Evolutionary conservation across 163 green algal genomes (phyloP), one percentile per base, ranked within the genome.

Genomic region (Chlamydomonas reinhardtii): DNA sequence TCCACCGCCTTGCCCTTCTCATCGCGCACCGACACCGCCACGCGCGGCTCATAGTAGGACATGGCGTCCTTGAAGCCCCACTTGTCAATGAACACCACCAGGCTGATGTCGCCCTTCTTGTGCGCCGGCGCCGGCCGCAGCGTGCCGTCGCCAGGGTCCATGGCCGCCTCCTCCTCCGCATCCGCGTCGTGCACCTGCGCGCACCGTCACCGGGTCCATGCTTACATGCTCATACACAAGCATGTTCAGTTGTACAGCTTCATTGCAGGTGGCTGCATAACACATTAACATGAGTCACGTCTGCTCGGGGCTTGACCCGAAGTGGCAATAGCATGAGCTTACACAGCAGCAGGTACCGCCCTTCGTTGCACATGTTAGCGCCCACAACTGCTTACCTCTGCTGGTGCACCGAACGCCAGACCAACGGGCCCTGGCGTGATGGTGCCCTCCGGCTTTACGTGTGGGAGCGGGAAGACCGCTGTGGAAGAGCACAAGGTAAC

Each of bases 1-100:
- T 94, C 91, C 61, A 95, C 34, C 4, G 90, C 75, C 69, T 90
- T 78, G 25, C 93, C 93, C 17, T 89, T 80, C 17, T 82, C 79
- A 74, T 94, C 85, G 11, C 91, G 85, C 32, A 96, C 90, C 24
- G 79, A 93, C 37, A 96, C 81, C 6, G 84, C 61, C 24, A 96
- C 66, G 32, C 79, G 91, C 5, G 94, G 91, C 65, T 95, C 90
- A 2, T 86, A 74, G 70, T 93, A 92, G 15, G 32, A 61, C 27
- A 68, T 73, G 3, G 91, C 90, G 64, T 94, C 94, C 74, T 96
- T 96, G 74, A 96, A 91, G 25, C 89, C 88, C 91, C 91, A 94
- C 35, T 92, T 93, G 6, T 91, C 85, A 62, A 93, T 84, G 32
- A 84, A 82, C 32, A 94, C 89, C 79, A 34, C 56, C 31, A 94